These are phyloP conservation scores for Daldinia concentrica DNA, from an alignment of 495 filamentous ascomycete species.

Conservation along the genomic window DNA sequence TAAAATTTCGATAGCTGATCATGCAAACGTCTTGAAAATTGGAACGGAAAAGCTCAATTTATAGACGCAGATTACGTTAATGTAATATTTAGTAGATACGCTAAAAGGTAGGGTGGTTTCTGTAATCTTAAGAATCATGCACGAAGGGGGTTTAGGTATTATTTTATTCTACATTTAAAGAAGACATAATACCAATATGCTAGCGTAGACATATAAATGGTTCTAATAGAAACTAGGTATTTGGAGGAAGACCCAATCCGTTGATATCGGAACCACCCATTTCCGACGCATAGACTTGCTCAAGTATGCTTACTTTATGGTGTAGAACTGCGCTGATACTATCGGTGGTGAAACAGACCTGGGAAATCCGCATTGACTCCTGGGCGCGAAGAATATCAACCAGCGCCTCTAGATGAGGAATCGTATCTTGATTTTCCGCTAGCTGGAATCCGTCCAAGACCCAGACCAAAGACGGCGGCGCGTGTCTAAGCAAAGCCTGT, in stretches of 20 bases:
- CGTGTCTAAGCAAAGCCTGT: not conserved
- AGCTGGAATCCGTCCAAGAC: not conserved
- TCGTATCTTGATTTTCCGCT: not conserved
- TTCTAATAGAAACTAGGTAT: not conserved
- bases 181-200: not conserved
- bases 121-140: too few species aligned
- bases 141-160: too few species aligned
- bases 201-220: not conserved
- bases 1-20: too few species aligned
- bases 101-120: too few species aligned
- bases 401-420: not conserved
- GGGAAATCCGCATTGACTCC: not conserved
- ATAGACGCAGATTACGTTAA: too few species aligned
- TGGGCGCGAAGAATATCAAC: not conserved
- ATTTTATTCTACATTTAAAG: too few species aligned
- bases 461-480: not conserved
- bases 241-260: not conserved
- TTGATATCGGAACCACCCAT: not conserved
- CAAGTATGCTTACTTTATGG: not conserved
- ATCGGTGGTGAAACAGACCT: not conserved
- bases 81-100: too few species aligned
- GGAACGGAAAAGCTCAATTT: too few species aligned
- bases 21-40: too few species aligned
- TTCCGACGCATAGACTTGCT: not conserved
- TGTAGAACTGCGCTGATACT: not conserved